These are phyloP conservation scores for Lenwebbia sp. DNA, from an alignment of 345 rosid species.

Conservation along the genomic window DNA sequence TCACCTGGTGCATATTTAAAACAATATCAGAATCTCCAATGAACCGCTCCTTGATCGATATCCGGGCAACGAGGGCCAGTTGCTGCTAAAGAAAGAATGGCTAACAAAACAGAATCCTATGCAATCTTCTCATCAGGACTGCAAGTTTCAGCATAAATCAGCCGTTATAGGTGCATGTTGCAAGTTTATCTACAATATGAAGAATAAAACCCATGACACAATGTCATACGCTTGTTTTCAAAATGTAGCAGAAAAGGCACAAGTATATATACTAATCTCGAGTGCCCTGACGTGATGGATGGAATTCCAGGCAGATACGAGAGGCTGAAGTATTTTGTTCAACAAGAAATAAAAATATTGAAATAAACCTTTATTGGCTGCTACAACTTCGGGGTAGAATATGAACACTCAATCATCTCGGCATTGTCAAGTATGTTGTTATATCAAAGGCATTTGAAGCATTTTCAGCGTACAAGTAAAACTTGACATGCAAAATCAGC, in stretches of 20 bases:
- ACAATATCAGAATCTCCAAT: slow-evolving; percentile 91
- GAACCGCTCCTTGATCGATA: slow-evolving; percentile 86
- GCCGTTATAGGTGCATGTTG: not conserved
- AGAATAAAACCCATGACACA: not conserved
- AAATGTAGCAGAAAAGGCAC: not conserved
- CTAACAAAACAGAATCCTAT: not conserved
- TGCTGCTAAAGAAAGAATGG: slow-evolving; percentile 20
- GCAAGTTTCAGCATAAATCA: not conserved
- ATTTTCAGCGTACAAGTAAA: not conserved
- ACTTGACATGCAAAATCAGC: not conserved
- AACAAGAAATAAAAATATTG: not conserved
- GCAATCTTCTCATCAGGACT: not conserved
- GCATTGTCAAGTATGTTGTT: not conserved
- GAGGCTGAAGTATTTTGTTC: not conserved
- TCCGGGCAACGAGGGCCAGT: slow-evolving; percentile 93
- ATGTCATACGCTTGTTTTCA: not conserved
- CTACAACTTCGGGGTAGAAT: not conserved
- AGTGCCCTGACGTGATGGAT: not conserved
- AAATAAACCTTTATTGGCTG: not conserved
- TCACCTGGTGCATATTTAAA: slow-evolving; percentile 82
- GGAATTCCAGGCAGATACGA: not conserved
- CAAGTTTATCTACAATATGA: not conserved
- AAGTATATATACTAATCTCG: not conserved
- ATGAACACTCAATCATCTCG: not conserved
- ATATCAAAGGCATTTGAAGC: not conserved